phyloP scores from a whole-genome alignment of 2,329 filamentous ascomycete genomes.

The Cercospora beticola region DNA sequence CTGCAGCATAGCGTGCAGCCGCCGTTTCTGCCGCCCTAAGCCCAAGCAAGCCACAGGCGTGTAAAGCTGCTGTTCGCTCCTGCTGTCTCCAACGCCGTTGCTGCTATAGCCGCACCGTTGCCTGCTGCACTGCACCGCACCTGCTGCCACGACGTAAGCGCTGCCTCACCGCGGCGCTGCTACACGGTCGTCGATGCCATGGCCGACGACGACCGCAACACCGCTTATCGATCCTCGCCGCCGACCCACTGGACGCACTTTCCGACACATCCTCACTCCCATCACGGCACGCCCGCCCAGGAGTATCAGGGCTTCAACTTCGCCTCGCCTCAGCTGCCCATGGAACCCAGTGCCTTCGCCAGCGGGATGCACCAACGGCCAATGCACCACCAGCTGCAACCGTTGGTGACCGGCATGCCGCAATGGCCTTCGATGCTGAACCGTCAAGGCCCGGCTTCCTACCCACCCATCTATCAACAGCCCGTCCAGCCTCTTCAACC shows the following conservation, averaged over 20 bases:
- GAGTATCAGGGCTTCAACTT: slow-evolving; percentile 68
- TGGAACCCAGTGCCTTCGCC: slow-evolving; percentile 56
- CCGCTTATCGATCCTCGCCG: slow-evolving; percentile 33
- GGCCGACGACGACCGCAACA: slow-evolving; percentile 35
- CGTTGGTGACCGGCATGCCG: slow-evolving; percentile 64
- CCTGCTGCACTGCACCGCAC: background rate
- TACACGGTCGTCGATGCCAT: slow-evolving; percentile 26
- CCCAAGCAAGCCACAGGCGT: slow-evolving; percentile 30
- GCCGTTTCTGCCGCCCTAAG: slow-evolving; percentile 26
- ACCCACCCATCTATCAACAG: slow-evolving; percentile 62
- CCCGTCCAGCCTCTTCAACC: slow-evolving; percentile 45
- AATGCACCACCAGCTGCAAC: slow-evolving; percentile 59
- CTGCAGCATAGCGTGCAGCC: slow-evolving; percentile 18
- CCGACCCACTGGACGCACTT: slow-evolving; percentile 31
- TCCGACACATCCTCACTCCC: slow-evolving; percentile 51
- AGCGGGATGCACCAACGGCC: slow-evolving; percentile 55
- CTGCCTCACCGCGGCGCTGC: background rate
- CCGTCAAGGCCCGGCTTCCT: slow-evolving; percentile 60
- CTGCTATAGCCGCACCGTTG: background rate
- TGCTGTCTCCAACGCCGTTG: slow-evolving; percentile 1
- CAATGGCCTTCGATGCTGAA: slow-evolving; percentile 83
- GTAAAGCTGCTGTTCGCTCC: slow-evolving; percentile 21
- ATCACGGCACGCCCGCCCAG: slow-evolving; percentile 68
- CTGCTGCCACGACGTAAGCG: background rate
- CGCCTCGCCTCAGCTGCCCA: slow-evolving; percentile 60